Evolutionary conservation across 345 rosid genomes (phyloP).

Genomic region (Erodium maritimum): DNA sequence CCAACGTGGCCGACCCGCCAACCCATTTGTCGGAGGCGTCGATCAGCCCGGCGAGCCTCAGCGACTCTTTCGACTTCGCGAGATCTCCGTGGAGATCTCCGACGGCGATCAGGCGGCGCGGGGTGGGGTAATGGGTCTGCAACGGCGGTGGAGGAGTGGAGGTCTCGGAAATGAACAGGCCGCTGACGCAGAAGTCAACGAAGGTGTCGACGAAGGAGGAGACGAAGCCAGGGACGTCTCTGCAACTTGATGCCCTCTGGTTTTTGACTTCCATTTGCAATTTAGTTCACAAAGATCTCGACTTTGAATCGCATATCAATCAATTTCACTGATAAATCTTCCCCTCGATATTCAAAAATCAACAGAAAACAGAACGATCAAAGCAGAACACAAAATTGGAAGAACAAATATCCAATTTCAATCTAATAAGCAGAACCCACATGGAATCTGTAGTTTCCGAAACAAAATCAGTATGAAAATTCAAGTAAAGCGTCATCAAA

Average conservation of each 20-base stretch:
- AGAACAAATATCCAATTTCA: no score
- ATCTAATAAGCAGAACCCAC: no score
- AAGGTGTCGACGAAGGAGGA: constrained; percentile 75
- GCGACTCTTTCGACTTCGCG: constrained; percentile 50
- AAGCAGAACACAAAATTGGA: no score
- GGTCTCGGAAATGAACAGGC: constrained; percentile 29
- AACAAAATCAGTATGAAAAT: no score
- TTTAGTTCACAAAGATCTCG: no score
- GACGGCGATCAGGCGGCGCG: constrained; percentile 62
- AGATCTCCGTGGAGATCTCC: constrained; percentile 92
- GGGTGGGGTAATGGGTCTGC: constrained; percentile 35
- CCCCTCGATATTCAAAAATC: no score
- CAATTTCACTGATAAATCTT: no score
- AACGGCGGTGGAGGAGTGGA: constrained; percentile 7
- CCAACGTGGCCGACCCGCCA: constrained; percentile 64
- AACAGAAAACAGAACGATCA: no score
- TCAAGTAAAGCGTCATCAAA: no score
- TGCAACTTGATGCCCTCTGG: constrained; percentile 21
- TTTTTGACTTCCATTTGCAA: no score
- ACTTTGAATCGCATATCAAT: no score
- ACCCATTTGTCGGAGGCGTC: constrained; percentile 55
- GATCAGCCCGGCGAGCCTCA: constrained; percentile 59
- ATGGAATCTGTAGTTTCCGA: no score
- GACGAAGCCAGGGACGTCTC: constrained; percentile 31
- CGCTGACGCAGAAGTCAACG: constrained; percentile 63